Evolutionary conservation across 306 rosid genomes (phyloP), one percentile per base, ranked within the genome.

Genomic region (Glycine latifolia): DNA sequence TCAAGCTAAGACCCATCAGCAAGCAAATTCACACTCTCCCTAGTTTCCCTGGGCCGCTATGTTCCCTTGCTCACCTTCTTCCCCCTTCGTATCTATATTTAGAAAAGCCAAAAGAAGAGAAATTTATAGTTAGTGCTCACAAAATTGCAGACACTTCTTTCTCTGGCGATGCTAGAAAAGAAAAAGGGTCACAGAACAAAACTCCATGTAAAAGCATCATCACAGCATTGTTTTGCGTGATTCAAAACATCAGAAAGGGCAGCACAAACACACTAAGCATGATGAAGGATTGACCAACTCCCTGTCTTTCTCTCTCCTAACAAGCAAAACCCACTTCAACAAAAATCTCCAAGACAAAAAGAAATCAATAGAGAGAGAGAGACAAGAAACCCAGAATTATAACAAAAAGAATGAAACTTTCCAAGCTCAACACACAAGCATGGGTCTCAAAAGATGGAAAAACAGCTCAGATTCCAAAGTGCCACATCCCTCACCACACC

Each of bases 401-500:
- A 26, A 26, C 31, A 78, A 78, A 88, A 87, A 86, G 81, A 75
- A 16, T 15, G 26, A 79, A 85, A 85, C 66, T 70, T 76, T 86
- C 86, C 85, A 76, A 75, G 83, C 84, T 80, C 79, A 39, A 87
- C 80, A 89, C 88, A 90, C 90, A 90, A 83, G 92, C 94, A 89
- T 83, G 91, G 87, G 68, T 89, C 94, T 92, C 89, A 91, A 94
- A 94, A 94, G 97, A 89, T 78, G 95, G 87, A 58, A 78, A 61
- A 77, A 78, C 79, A 77, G 89, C 95, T 83, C 98, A 87, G 81
- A 71, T 74, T 88, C 84, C 97, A 61, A 91, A 85, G 90, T 76
- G 76, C 52, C 78, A 82, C 79, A 79, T 77, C 37, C 8, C 48
- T 73, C 20, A 54, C 60, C 82, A 66, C 69, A 41, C 77, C 68